Base-by-base conservation (phyloP, 352 stramenopile species). In the Thraustotheca clavata region DNA sequence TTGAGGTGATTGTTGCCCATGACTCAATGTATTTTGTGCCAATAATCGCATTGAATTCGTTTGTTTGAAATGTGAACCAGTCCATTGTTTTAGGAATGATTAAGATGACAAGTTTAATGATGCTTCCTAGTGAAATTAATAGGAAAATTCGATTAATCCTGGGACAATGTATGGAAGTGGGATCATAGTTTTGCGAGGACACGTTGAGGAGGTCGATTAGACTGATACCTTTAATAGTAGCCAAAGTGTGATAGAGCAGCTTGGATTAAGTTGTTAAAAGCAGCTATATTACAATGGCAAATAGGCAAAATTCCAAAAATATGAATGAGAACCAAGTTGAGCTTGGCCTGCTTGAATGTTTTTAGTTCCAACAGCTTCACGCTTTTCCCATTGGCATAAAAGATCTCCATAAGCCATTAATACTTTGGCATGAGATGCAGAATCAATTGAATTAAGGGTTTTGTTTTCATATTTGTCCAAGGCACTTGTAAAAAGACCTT, bases 381-480 rank as follows among this genome's bases (percentile, higher is more conserved):
- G 57, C n/a, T 54, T 54, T 20, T 65, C 57, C 57, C 57, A 65
- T 36, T 65, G 57, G 27, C 31, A 11, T 9, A 65, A 32, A n/a
- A 65, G 31, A 26, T 52, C 33, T 27, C 57, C 36, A 32, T 65
- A 65, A 7, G 33, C 57, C 33, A 65, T 32, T 20, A 46, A 41
- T 11, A 46, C 46, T 32, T 65, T 65, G 57, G 20, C 57, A 11
- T 34, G 29, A 6, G 36, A n/a, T 14, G 36, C 57, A 16, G 29
- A 54, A 22, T 50, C 43, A 29, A 50, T 14, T 6, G 43, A 50
- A 22, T 22, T 50, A 22, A 14, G 43, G 22, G 14, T 22, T 14
- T 43, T 43, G 38, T 29, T 14, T 29, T 6, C 43, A 29, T 50
- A 50, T 20, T 32, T 65, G 16, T 65, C 57, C 35, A 65, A n/a